phyloP scores from a whole-genome alignment of 2,329 filamentous ascomycete species.

The Colletotrichum spinosum region DNA sequence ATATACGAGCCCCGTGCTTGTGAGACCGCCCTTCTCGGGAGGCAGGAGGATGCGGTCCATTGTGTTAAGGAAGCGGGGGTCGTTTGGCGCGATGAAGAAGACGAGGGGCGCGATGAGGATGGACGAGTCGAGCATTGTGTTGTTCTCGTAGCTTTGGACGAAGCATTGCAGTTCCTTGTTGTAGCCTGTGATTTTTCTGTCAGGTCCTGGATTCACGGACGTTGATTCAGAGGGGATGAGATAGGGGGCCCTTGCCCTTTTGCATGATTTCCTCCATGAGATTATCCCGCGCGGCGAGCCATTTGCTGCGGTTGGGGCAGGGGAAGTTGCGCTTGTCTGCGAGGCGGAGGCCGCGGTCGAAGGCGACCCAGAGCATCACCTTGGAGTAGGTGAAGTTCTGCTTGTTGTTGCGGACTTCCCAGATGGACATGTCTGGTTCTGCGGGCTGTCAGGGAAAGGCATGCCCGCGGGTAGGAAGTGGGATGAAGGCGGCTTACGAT shows the following conservation, averaged over 20 bases:
- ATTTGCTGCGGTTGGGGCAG: conserved; percentile 75
- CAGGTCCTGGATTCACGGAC: too few species aligned
- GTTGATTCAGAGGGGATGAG: too few species aligned
- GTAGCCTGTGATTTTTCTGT: conserved; percentile 62
- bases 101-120: conserved; percentile 82
- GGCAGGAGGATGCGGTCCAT: conserved; percentile 78
- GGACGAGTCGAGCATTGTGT: conserved; percentile 77
- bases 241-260: conserved; percentile 57
- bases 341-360: conserved; percentile 79
- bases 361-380: conserved; percentile 85
- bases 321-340: conserved; percentile 81
- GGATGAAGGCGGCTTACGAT: conserved; percentile 54
- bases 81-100: conserved; percentile 83
- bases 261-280: conserved; percentile 83
- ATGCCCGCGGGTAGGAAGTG: background rate
- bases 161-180: conserved; percentile 77
- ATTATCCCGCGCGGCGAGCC: conserved; percentile 74
- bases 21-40: conserved; percentile 80
- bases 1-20: conserved; percentile 80
- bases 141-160: conserved; percentile 80
- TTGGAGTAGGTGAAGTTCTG: conserved; percentile 87
- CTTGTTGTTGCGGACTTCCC: conserved; percentile 81
- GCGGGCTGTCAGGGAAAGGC: conserved; percentile 26
- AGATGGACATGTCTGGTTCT: conserved; percentile 84
- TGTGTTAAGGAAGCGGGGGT: conserved; percentile 79